These are phyloP conservation scores for Hysterangium stoloniferum DNA, from an alignment of 768 basidiomycete genomes.

Conservation along the genomic window DNA sequence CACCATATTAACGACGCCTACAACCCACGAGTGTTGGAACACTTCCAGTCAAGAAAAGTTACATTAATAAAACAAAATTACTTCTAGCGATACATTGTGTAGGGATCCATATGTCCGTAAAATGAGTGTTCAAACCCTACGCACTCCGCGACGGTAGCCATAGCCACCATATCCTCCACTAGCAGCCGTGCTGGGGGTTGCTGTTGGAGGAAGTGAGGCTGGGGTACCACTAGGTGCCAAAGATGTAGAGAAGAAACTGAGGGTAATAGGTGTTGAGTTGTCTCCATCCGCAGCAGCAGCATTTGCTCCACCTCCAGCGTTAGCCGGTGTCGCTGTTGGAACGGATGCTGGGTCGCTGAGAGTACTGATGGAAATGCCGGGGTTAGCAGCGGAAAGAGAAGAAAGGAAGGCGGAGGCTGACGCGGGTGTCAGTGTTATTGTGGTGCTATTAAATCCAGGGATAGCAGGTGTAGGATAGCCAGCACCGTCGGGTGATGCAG, in stretches of 20 bases:
- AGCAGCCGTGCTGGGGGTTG: not conserved
- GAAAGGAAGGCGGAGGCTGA: conserved; percentile 36
- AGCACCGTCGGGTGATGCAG: conserved; percentile 3
- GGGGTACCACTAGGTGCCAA: not conserved
- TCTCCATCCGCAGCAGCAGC: not conserved
- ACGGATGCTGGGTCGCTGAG: not conserved
- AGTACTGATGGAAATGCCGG: conserved; percentile 4
- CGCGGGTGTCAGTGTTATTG: conserved; percentile 36
- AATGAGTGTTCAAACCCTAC: not conserved
- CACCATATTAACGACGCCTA: no score
- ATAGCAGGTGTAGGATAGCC: conserved; percentile 15
- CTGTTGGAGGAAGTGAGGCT: not conserved
- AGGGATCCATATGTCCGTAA: no score
- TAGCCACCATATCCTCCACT: not conserved
- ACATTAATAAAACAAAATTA: no score
- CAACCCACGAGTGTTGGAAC: no score
- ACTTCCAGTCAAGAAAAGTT: no score
- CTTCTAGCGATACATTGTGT: no score
- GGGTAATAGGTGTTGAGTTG: not conserved
- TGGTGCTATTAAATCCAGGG: conserved; percentile 29
- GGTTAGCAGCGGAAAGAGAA: conserved; percentile 24
- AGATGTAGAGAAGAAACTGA: not conserved
- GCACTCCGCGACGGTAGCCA: not conserved
- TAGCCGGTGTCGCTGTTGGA: not conserved
- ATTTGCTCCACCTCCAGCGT: not conserved